These are phyloP conservation scores for Hypoxylon crocopeplum DNA, from an alignment of 495 filamentous ascomycete genomes.

Conservation along the genomic window DNA sequence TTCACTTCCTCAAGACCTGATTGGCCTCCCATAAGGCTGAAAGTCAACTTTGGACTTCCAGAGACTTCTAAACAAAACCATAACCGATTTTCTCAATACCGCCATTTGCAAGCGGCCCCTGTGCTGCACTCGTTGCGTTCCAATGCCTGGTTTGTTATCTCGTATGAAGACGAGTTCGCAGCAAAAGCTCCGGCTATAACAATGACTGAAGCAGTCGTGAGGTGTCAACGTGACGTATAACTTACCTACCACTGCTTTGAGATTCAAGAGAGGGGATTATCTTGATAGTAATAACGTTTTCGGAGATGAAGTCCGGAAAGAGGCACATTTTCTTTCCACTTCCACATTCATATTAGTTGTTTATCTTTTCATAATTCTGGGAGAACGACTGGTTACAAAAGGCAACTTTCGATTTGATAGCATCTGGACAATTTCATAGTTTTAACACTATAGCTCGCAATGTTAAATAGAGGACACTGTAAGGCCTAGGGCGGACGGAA, in stretches of 20 bases:
- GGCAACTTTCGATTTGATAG: too few species aligned
- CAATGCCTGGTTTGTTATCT: too few species aligned
- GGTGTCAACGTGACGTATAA: conserved; percentile 5
- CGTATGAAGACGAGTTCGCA: conserved; percentile 9
- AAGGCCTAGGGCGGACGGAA: too few species aligned
- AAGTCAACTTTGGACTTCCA: conserved; percentile 11
- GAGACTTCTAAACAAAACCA: conserved; percentile 20
- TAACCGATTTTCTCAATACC: background rate
- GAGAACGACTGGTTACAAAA: too few species aligned
- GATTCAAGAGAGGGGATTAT: background rate
- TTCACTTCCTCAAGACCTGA: background rate
- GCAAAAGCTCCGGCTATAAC: conserved; percentile 33
- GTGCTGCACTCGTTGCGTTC: background rate
- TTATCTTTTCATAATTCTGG: too few species aligned
- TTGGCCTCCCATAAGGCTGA: conserved; percentile 20
- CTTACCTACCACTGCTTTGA: conserved; percentile 5
- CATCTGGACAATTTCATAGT: too few species aligned
- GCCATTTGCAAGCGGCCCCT: background rate
- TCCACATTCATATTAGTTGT: too few species aligned
- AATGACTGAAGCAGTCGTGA: background rate
- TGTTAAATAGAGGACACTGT: too few species aligned
- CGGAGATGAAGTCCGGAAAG: conserved; percentile 17
- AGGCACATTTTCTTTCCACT: background rate
- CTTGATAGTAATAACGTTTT: background rate
- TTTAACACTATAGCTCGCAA: too few species aligned